Conservation (phyloP, 108 stramenopile genomes). For the Nitzschia inconspicua region DNA sequence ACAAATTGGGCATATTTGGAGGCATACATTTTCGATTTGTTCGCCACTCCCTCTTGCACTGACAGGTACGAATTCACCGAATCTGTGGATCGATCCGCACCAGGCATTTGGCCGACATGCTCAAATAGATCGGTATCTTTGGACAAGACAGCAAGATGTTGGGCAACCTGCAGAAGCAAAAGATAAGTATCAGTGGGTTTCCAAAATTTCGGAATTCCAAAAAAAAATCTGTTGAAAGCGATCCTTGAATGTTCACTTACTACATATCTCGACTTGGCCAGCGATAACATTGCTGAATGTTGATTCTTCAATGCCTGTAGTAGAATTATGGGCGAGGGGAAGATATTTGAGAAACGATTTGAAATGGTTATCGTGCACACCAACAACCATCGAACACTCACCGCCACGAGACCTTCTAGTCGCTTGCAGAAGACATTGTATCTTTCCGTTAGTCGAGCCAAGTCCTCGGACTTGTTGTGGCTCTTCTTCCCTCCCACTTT, state of each 20-base stretch:
- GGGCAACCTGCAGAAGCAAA: constrained; percentile 38
- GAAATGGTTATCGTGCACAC: background rate
- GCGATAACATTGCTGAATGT: constrained; percentile 26
- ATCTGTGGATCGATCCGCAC: constrained; percentile 22
- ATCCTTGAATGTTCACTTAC: constrained; percentile 17
- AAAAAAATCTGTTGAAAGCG: background rate
- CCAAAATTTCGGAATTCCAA: no score
- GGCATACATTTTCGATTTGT: constrained; percentile 49
- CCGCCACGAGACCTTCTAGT: constrained; percentile 27
- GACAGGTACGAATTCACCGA: constrained; percentile 33
- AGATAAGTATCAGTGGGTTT: background rate
- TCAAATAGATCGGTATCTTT: constrained; percentile 35
- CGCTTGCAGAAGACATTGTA: constrained; percentile 38
- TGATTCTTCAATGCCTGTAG: constrained; percentile 26
- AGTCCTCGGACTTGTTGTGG: constrained; percentile 35
- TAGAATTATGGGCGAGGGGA: background rate
- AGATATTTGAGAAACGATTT: background rate
- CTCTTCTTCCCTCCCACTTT: constrained; percentile 34
- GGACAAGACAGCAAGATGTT: constrained; percentile 33
- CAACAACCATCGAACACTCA: background rate
- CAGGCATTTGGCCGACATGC: constrained; percentile 11
- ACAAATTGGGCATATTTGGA: constrained; percentile 67
- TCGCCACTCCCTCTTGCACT: constrained; percentile 24
- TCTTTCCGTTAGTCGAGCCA: constrained; percentile 32
- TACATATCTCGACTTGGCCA: constrained; percentile 26